Evolutionary conservation across 768 basidiomycete species (phyloP).

Genomic region (Hypholoma fasciculare): DNA sequence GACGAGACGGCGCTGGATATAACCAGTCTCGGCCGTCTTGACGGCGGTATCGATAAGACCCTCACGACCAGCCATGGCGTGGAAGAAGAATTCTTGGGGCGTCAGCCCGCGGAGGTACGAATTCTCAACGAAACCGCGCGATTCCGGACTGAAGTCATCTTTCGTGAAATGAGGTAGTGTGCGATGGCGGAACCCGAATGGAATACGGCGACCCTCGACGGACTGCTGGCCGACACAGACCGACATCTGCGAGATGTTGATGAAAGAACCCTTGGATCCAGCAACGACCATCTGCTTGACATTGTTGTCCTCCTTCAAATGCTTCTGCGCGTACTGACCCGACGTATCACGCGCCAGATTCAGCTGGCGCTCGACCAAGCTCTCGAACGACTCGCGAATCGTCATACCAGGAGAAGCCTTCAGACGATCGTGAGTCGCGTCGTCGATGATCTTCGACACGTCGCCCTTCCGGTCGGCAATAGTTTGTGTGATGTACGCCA

Average conservation of each 20-base stretch:
- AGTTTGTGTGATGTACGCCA: slow-evolving; percentile 81
- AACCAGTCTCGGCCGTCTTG: slow-evolving; percentile 99
- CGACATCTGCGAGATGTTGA: slow-evolving; percentile 99
- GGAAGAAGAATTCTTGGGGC: slow-evolving; percentile 99
- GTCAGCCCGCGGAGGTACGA: slow-evolving; percentile 96
- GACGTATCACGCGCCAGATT: slow-evolving; percentile 95
- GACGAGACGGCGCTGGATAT: slow-evolving; percentile 97
- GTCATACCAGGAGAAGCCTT: slow-evolving; percentile 98
- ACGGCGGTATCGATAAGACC: slow-evolving; percentile 99
- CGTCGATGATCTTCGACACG: slow-evolving; percentile 77
- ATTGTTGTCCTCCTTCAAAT: slow-evolving; percentile 98
- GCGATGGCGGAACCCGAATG: slow-evolving; percentile 96
- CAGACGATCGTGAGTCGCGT: slow-evolving; percentile 83
- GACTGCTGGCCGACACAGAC: slow-evolving; percentile 98
- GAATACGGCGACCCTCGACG: slow-evolving; percentile 97
- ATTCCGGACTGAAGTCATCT: slow-evolving; percentile 97
- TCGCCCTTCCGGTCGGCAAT: slow-evolving; percentile 80
- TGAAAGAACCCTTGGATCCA: slow-evolving; percentile 97
- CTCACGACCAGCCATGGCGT: slow-evolving; percentile 99
- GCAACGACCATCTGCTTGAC: slow-evolving; percentile 99
- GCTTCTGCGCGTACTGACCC: slow-evolving; percentile 96
- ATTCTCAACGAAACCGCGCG: slow-evolving; percentile 98
- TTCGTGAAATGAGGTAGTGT: slow-evolving; percentile 97
- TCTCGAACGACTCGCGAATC: slow-evolving; percentile 97
- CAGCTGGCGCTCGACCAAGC: slow-evolving; percentile 84